phyloP scores from a whole-genome alignment of 345 rosid species.

The Raphanus raphanistrum region DNA sequence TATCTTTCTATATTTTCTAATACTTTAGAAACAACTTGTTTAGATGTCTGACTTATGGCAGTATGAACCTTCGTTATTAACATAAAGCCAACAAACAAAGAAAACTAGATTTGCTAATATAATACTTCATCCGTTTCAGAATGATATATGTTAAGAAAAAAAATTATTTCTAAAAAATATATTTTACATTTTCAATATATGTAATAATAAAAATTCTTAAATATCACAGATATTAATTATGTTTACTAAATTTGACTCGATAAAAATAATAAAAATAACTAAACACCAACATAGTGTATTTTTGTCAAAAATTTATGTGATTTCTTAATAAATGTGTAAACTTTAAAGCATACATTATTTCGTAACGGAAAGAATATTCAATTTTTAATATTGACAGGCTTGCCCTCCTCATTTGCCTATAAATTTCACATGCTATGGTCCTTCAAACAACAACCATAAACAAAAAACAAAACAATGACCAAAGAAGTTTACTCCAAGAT shows the following conservation, averaged over 20 bases:
- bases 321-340: no score
- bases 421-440: conserved; percentile 13
- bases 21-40: conserved; percentile 1
- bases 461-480: conserved; percentile 26
- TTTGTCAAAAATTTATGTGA: no score
- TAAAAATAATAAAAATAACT: no score
- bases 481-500: conserved; percentile 30
- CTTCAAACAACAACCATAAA: conserved; percentile 6
- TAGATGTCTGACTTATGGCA: conserved; percentile 26
- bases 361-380: neutral
- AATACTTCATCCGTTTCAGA: neutral
- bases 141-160: no score
- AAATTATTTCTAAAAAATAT: no score
- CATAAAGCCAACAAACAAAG: neutral
- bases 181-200: no score
- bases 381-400: conserved; percentile 19
- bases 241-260: no score
- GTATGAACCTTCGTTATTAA: conserved; percentile 5
- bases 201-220: no score
- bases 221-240: no score
- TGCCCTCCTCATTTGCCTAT: conserved; percentile 33
- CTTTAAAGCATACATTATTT: no score
- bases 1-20: no score
- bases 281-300: no score
- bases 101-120: neutral